Base-by-base conservation (phyloP, 164 flowering plant genomes). In the Cinnamomum chago region DNA sequence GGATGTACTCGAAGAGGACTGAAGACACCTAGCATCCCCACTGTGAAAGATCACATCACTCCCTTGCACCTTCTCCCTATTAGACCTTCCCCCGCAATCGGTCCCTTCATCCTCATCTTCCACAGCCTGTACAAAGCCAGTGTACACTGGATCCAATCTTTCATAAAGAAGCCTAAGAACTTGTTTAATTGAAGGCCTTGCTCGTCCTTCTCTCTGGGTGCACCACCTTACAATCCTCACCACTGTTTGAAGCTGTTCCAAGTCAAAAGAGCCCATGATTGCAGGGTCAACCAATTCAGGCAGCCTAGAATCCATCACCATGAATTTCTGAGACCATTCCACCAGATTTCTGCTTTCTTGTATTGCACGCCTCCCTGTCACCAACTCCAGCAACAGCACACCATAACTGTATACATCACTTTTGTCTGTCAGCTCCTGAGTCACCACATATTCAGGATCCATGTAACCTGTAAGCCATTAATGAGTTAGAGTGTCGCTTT, bases 401-500 rank as follows among this genome's bases (percentile, higher is more conserved):
- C 99, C 99, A 72, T 94, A 96, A 80, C 99, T 94, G 83, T 96
- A 96, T 14, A 96, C 78, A 73, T 96, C 99, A 67, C 97, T 96
- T 84, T 96, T 96, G 78, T 96, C 99, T 1, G 97, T 91, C 74
- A 96, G 90, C 82, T 96, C 97, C 81, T 87, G 94, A 50, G 91
- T 90, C 70, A 91, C 79, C 67, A 90, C 89, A 77, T 96, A 94
- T 80, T 96, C 97, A 18, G 99, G 99, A 76, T 96, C 99, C 93
- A 96, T 88, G 58, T 96, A 96, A 78, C 99, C 99, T 96, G 91
- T 23, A 81, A 73, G 5, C 24, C 71, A 72, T 58, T 11, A 55
- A 55, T 17, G 60, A 18, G 60, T 55, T 17, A 55, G 60, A 55
- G 60, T 15, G 60, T 17, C n/a, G 1, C n/a, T 40, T 68, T 68